Base-by-base conservation (phyloP, 2,329 filamentous ascomycete species). In the Gyromitra esculenta region DNA sequence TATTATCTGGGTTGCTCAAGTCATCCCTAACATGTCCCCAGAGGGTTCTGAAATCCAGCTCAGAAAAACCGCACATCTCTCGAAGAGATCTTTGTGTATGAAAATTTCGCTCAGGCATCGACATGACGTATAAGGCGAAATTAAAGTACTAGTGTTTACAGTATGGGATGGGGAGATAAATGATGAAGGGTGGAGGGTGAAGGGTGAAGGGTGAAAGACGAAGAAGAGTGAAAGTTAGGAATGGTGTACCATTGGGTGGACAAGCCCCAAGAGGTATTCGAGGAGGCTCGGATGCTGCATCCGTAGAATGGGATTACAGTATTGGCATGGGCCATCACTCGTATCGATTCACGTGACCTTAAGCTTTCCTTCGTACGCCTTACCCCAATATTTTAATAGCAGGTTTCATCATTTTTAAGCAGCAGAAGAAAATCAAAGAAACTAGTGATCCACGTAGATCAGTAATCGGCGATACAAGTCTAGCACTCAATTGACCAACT, bases 1-100 rank as follows among this genome's bases (percentile, higher is more conserved):
- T 13, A 56, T 66, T 66, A 31, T 56, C 15, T 54, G 63, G 63
- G 4, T 66, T n/a, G 31, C 25, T 56, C 7, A 66, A 39, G 18
- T 66, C 63, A 41, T 8, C 5, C n/a, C 13, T 66, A 8, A 66
- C 48, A 54, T 35, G 63, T 21, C 21, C 25, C 63, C 63, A 66
- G 15, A 66, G 35, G 7, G 1, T 66, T 3, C 41, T 31, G 31
- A 66, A 54, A 21, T 54, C 48, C 8, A 9, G 7, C 15, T 54
- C 45, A 9, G 63, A 25, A 48, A 66, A 66, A 31, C 63, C 63
- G 35, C 63, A 66, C 41, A 43, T n/a, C 5, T 11, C 15, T 5
- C 48, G 63, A 41, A 66, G 48, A 41, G 45, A 39, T n/a, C 18
- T 21, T 8, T 15, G 45, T 8, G 45, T 54, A 11, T n/a, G 43